Percentiles rank a stretch among this genome's conserved stretches.
These are phyloP conservation scores for Microthlaspi erraticum DNA, from an alignment of 345 rosid genomes.

Conservation along the genomic window DNA sequence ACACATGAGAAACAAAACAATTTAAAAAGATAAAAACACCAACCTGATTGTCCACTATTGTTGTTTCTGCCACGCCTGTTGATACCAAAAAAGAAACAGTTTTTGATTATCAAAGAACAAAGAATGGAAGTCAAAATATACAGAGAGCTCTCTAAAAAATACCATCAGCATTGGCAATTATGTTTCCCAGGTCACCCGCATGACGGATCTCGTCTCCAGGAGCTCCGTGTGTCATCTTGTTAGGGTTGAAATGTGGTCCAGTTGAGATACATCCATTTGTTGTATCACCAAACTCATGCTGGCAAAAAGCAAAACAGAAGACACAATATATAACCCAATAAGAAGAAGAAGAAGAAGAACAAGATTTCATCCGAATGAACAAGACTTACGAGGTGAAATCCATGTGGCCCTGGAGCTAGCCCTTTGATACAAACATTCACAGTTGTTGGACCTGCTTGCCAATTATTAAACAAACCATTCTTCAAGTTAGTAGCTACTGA, in stretches of 20 bases:
- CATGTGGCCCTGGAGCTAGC: conserved; percentile 88
- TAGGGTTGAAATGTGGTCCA: conserved; percentile 98
- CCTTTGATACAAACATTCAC: conserved; percentile 87
- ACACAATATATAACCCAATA: neutral
- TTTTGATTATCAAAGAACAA: neutral
- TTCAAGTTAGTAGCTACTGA: too few relatives aligned
- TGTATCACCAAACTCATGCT: conserved; percentile 98
- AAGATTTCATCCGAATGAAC: neutral
- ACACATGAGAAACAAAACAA: neutral
- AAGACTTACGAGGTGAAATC: conserved; percentile 78
- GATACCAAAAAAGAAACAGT: conserved; percentile 18
- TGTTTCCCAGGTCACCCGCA: conserved; percentile 99
- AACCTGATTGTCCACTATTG: conserved; percentile 82
- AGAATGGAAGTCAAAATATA: neutral
- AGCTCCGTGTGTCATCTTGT: conserved; percentile 88
- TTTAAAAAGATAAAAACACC: neutral
- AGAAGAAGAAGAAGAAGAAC: neutral
- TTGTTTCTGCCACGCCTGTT: conserved; percentile 92
- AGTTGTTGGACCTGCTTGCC: conserved; percentile 76
- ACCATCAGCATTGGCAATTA: conserved; percentile 91
- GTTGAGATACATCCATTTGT: conserved; percentile 98
- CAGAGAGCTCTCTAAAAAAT: too few relatives aligned
- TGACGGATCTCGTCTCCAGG: conserved; percentile 92
- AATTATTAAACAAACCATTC: conserved; percentile 25
- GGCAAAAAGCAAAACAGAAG: conserved; percentile 1